A percentile compares a stretch with the other conserved stretches of the same genome.
Evolutionary conservation across 148 eudicot species (phyloP).

Genomic region (Rheum nobile): DNA sequence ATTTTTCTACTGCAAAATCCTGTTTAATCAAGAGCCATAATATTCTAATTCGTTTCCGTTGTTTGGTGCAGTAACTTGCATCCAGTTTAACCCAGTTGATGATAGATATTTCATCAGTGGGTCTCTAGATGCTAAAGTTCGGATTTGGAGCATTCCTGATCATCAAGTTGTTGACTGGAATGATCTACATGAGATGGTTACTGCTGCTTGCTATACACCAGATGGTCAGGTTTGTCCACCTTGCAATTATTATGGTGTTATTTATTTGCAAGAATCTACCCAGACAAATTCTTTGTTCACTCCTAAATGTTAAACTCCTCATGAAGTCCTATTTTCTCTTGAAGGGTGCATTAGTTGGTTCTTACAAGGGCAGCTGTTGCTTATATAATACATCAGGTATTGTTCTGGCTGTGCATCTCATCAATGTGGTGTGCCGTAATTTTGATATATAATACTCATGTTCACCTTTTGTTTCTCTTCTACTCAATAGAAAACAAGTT

Average conservation of each 20-base stretch:
- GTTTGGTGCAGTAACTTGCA: constrained; percentile 72
- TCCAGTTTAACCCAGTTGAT: constrained; percentile 91
- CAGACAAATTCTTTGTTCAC: background rate
- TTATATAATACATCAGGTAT: constrained; percentile 68
- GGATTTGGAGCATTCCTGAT: constrained; percentile 96
- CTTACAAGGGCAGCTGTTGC: constrained; percentile 90
- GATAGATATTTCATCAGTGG: constrained; percentile 91
- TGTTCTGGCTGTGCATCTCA: background rate
- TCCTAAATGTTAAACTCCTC: background rate
- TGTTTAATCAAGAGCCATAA: background rate
- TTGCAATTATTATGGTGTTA: background rate
- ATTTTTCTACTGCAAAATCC: background rate
- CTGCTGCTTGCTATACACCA: constrained; percentile 94
- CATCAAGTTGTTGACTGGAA: constrained; percentile 91
- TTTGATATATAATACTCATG: background rate
- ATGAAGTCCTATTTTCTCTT: constrained; percentile 11
- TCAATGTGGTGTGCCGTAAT: background rate
- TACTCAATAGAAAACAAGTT: constrained; percentile 51
- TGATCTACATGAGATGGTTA: constrained; percentile 96
- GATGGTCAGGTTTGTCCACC: constrained; percentile 75
- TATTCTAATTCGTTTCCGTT: background rate
- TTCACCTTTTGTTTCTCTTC: constrained; percentile 5
- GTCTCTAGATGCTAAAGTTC: constrained; percentile 88
- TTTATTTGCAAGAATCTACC: background rate
- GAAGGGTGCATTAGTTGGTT: constrained; percentile 91